phyloP scores from a whole-genome alignment of 805 yeast genomes.

The Saccharomycopsis fibuligera region DNA sequence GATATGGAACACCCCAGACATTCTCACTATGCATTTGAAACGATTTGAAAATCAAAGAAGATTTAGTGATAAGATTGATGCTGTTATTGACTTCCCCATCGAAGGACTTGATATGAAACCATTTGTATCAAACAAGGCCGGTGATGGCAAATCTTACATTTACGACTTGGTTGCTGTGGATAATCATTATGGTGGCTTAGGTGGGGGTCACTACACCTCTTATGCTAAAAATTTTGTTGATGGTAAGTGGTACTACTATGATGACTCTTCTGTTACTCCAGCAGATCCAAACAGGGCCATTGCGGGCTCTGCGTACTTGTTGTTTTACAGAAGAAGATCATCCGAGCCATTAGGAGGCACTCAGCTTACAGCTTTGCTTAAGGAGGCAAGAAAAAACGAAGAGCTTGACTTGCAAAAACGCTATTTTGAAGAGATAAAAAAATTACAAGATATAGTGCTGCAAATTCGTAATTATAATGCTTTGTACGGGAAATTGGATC shows the following conservation, averaged over 20 bases:
- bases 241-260: conserved; percentile 79
- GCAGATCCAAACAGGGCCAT: conserved; percentile 55
- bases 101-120: conserved; percentile 67
- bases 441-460: conserved; percentile 5
- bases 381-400: conserved; percentile 33
- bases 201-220: conserved; percentile 97
- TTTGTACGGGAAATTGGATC: background rate
- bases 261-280: conserved; percentile 70
- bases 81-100: conserved; percentile 80
- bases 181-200: conserved; percentile 92
- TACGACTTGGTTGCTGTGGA: conserved; percentile 92
- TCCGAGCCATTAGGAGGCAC: conserved; percentile 42
- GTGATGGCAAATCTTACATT: conserved; percentile 27
- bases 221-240: conserved; percentile 75
- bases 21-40: conserved; percentile 82
- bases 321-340: conserved; percentile 65
- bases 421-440: conserved; percentile 6
- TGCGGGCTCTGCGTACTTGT: conserved; percentile 76
- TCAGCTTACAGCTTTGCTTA: conserved; percentile 35
- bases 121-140: conserved; percentile 38
- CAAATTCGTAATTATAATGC: conserved; percentile 5
- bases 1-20: conserved; percentile 91
- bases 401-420: conserved; percentile 3
- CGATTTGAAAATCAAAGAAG: conserved; percentile 81
- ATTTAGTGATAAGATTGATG: conserved; percentile 84